Evolutionary conservation across 116 monocot genomes (phyloP), one percentile per base, ranked within the genome.

Genomic region (Zostera marina): DNA sequence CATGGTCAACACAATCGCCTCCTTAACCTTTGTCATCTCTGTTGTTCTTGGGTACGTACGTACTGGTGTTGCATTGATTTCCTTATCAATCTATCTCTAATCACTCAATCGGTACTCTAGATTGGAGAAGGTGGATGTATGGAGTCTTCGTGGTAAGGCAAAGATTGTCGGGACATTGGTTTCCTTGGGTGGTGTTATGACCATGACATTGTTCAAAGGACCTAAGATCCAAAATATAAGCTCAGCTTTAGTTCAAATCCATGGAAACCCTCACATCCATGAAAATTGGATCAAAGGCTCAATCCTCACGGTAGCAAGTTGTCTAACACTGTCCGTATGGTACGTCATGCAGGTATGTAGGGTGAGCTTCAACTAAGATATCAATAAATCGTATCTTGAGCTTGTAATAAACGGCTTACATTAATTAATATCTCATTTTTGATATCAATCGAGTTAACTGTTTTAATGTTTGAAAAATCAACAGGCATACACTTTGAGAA

Each of bases 321-420:
- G 87, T 77, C 68, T 83, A 15, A 66, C 80, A 52, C 87, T 76
- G 78, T 80, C 87, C 4, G 59, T 79, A 39, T 92, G 86, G 86
- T 87, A 92, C 61, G 76, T 87, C 69, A 87, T 92, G 87, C 92
- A 92, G 87, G 87, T 88, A 64, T 32, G 5, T 32, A n/a, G n/a
- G n/a, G n/a, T n/a, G n/a, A n/a, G n/a, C n/a, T n/a, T n/a, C n/a
- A n/a, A n/a, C n/a, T n/a, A n/a, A n/a, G n/a, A n/a, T n/a, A n/a
- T n/a, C n/a, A n/a, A n/a, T n/a, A n/a, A n/a, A n/a, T n/a, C n/a
- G n/a, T n/a, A n/a, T n/a, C n/a, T n/a, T n/a, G n/a, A n/a, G n/a
- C n/a, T n/a, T n/a, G n/a, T n/a, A n/a, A n/a, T n/a, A n/a, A n/a
- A n/a, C n/a, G n/a, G n/a, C n/a, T n/a, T n/a, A n/a, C n/a, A n/a